Conservation (phyloP, 306 rosid genomes). For the Quercus bicolor region DNA sequence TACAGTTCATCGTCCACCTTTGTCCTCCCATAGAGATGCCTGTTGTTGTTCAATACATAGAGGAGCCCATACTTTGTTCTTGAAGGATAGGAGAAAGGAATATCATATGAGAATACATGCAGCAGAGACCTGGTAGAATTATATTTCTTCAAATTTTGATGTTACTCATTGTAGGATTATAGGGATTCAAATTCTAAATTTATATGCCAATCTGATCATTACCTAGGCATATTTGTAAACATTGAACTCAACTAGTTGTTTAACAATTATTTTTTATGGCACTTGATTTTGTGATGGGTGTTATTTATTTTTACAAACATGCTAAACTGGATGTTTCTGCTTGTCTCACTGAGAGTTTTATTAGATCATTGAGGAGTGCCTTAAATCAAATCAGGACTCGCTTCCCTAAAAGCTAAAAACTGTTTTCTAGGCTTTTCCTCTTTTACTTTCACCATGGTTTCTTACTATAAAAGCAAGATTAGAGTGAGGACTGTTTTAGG, state of each 20-base stretch:
- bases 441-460: too few relatives aligned
- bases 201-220: neutral
- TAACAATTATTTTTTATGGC: neutral
- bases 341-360: too few relatives aligned
- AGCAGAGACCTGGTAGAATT: neutral
- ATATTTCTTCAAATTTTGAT: conserved; percentile 8
- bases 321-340: neutral
- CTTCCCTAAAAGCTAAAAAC: too few relatives aligned
- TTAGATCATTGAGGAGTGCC: too few relatives aligned
- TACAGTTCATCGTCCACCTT: conserved; percentile 13
- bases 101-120: conserved; percentile 4
- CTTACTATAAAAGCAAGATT: too few relatives aligned
- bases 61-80: conserved; percentile 16
- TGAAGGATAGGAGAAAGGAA: conserved; percentile 17
- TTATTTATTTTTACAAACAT: neutral
- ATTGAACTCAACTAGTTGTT: neutral
- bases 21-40: conserved; percentile 25
- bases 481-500: too few relatives aligned
- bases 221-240: conserved; percentile 14
- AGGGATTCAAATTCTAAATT: neutral
- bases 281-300: neutral
- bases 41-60: conserved; percentile 15
- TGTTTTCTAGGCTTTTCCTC: too few relatives aligned
- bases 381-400: too few relatives aligned
- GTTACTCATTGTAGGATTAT: neutral